Conservation (phyloP, 2,329 filamentous ascomycete species). For the Teratosphaeria zuluensis region DNA sequence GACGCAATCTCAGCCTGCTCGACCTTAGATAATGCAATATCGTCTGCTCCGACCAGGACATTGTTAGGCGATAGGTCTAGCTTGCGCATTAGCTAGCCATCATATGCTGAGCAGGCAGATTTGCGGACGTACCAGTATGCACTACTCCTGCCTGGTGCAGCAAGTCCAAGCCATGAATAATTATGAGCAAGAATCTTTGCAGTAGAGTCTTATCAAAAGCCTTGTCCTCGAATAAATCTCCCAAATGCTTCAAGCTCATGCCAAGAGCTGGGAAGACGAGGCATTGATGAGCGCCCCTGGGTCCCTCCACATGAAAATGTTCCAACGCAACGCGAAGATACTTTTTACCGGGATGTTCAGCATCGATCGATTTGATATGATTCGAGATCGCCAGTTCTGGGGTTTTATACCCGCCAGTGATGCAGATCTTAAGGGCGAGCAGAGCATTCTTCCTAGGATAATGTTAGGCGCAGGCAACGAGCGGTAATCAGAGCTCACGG, state of each 20-base stretch:
- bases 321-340: neutral
- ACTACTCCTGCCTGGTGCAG: neutral
- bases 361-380: neutral
- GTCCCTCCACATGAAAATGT: neutral
- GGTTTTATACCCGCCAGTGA: neutral
- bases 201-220: neutral
- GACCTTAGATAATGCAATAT: neutral
- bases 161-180: neutral
- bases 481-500: too few relatives aligned
- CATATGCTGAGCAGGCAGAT: neutral
- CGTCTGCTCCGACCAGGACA: neutral
- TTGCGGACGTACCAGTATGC: neutral
- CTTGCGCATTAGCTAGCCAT: neutral
- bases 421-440: neutral
- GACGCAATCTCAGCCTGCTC: neutral
- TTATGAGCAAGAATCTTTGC: neutral
- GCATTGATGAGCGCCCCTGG: slow-evolving; percentile 11
- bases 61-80: neutral
- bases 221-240: neutral
- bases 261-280: slow-evolving; percentile 14
- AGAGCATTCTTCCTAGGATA: neutral
- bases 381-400: neutral
- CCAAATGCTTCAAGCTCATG: neutral
- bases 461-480: too few relatives aligned
- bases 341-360: neutral